Base-by-base conservation (phyloP, 768 basidiomycete species). In the Hysterangium stoloniferum region DNA sequence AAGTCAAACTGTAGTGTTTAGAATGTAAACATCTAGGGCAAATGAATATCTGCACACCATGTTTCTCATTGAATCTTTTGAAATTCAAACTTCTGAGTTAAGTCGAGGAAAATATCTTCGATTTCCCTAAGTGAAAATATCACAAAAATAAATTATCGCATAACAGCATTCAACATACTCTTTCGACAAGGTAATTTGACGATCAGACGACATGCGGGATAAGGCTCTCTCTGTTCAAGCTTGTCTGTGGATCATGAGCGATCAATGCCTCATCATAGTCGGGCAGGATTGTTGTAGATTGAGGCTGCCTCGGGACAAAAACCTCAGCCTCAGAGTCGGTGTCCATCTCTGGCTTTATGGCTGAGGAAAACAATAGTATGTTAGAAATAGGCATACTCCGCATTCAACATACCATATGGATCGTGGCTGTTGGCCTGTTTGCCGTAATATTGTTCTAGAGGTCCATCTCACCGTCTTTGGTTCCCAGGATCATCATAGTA, bases 11-110 rank as follows among this genome's bases (percentile, higher is more conserved):
- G 58, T 12, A 29, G 11, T 0, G 32, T 42, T 40, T 35, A 22
- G 48, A 17, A 13, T 28, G 13, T 27, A 6, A 42, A 34, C 13
- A 47, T 35, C 19, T 15, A 24, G n/a, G 19, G 19, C 29, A 45
- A 12, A 4, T 4, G 17, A 53, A 37, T n/a, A 17, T 6, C 27
- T 25, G 59, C 68, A 11, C 58, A 91, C 88, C 88, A 90, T 96
- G 75, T 91, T 98, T 54, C 91, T 76, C 89, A 91, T 93, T 13
- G 86, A 88, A 65, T 94, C 92, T 84, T 75, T 70, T 94, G 96
- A 64, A 99, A 99, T 54, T 96, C 96, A 68, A 98, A 99, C 69
- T 98, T 99, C 75, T 97, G 93, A 24, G 92, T 85, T 29, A 99
- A 76, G 71, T 98, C 96, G 45, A 97, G 79, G 64, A 98, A 90